phyloP scores from a whole-genome alignment of 2,329 filamentous ascomycete species.

The Lasiodiplodia sp. region DNA sequence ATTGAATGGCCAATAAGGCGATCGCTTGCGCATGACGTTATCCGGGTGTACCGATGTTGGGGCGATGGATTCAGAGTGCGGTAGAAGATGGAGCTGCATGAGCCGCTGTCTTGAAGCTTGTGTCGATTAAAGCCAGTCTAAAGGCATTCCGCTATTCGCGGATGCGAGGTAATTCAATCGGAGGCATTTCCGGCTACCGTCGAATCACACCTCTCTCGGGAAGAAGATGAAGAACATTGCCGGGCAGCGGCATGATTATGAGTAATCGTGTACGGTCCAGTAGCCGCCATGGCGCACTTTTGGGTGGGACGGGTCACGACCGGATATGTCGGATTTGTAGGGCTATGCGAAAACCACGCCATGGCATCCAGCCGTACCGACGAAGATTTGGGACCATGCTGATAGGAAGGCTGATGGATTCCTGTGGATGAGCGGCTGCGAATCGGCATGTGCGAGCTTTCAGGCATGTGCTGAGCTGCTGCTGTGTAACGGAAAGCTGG shows the following conservation, averaged over 20 bases:
- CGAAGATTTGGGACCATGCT: neutral
- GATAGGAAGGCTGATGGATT: neutral
- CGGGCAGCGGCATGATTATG: neutral
- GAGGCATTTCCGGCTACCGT: neutral
- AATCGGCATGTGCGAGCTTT: neutral
- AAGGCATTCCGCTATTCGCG: too few species aligned
- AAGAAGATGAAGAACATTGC: neutral
- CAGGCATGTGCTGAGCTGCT: neutral
- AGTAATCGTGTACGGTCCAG: neutral
- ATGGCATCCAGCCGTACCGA: neutral
- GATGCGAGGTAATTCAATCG: neutral
- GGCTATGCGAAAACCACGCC: neutral
- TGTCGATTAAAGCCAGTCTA: neutral
- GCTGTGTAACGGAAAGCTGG: neutral
- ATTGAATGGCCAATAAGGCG: neutral
- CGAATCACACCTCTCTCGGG: neutral
- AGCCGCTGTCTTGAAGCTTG: conserved; percentile 1
- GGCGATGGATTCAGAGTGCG: neutral
- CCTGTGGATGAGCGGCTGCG: neutral
- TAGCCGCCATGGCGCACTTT: neutral
- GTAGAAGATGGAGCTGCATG: neutral
- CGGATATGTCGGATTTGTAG: conserved; percentile 8
- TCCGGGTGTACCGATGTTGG: neutral
- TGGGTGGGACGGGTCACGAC: too few species aligned
- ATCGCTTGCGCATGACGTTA: neutral